These are phyloP conservation scores for Paecilomyces dactylethromorphus DNA, from an alignment of 2,329 filamentous ascomycete genomes.

Conservation along the genomic window DNA sequence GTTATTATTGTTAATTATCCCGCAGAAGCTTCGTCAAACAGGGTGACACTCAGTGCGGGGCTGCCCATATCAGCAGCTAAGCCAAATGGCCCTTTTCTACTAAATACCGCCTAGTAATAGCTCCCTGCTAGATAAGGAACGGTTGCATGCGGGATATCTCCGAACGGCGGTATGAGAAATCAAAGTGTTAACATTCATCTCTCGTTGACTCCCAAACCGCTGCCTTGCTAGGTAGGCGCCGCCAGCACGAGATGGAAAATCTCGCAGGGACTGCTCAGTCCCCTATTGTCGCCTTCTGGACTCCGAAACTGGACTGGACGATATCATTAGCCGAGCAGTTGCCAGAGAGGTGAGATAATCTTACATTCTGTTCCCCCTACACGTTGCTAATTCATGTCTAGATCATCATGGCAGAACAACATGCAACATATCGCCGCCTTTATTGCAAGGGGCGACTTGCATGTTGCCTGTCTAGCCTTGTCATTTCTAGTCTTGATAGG, in stretches of 20 bases:
- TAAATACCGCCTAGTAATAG: background rate
- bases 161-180: background rate
- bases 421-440: slow-evolving; percentile 14
- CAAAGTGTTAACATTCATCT: background rate
- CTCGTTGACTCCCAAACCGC: background rate
- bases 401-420: slow-evolving; percentile 15
- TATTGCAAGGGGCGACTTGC: slow-evolving; percentile 16
- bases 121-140: background rate
- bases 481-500: slow-evolving; percentile 13
- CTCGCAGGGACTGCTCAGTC: background rate
- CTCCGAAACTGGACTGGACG: background rate
- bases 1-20: background rate
- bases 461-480: slow-evolving; percentile 13
- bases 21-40: background rate
- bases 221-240: background rate
- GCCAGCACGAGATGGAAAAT: background rate
- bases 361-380: background rate
- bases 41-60: background rate
- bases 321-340: background rate
- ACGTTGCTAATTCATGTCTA: background rate
- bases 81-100: background rate
- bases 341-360: background rate
- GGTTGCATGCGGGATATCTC: background rate
- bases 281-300: background rate
- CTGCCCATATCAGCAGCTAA: background rate